Evolutionary conservation across 345 rosid genomes (phyloP), one percentile per base, ranked within the genome.

Genomic region (Psidium friedrichsthalianum): DNA sequence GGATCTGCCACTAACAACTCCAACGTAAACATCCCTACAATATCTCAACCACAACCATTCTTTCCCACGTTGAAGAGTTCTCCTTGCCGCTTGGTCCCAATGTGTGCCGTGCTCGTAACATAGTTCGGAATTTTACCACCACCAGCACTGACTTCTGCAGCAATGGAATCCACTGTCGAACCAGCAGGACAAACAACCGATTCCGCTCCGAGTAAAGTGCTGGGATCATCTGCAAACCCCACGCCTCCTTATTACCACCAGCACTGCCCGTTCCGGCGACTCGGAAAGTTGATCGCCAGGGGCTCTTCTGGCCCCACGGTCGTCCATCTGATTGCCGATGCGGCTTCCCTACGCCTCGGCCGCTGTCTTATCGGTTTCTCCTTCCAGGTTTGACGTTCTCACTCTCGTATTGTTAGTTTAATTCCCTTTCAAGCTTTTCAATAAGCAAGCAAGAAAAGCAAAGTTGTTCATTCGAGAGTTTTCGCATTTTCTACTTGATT

Each of bases 291-390:
- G 56, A 52, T 25, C 12, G 25, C 55, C 51, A n/a, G 83, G 40
- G 8, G 51, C 20, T 82, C 29, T 56, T 44, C 83, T 20, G 91
- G 88, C 84, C 86, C 89, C 42, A n/a, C 89, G 83, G 85, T 90
- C 80, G 52, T 85, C 84, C 89, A 89, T 29, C 74, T 89, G 78
- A 57, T 89, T 82, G 83, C 89, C 82, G 85, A 92, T 47, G 91
- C 90, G 78, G 90, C 90, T 51, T 93, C 95, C 57, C 82, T 90
- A 85, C 92, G 91, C 91, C 89, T 92, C 51, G 87, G 91, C 87
- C 91, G 84, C 87, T 91, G 56, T 57, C 93, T 89, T 52, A 88
- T 87, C 87, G 90, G 25, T 69, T 88, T 94, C 86, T 94, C 94
- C 85, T 87, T 93, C 88, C 40, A 93, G 96, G 95, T 94, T 42